These are phyloP conservation scores for Penicillium mononematosum DNA, from an alignment of 495 filamentous ascomycete species.

Conservation along the genomic window DNA sequence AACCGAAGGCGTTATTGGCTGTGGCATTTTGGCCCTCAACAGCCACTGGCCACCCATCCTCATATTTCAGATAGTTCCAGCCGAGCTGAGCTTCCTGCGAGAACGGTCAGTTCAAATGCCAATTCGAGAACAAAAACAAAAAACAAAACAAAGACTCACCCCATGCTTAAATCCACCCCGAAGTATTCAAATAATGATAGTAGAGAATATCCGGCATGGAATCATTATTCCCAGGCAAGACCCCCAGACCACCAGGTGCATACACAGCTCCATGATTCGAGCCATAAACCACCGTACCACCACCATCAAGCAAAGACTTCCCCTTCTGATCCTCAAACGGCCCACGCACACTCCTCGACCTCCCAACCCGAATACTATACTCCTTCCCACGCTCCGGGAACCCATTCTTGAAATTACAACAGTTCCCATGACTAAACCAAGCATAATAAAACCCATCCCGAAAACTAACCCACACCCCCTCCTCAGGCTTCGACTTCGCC, in stretches of 20 bases:
- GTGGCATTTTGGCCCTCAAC: slow-evolving; percentile 8
- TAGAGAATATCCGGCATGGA: slow-evolving; percentile 44
- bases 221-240: slow-evolving; percentile 30
- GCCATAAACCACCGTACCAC: slow-evolving; percentile 46
- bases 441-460: slow-evolving; percentile 62
- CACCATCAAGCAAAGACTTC: slow-evolving; percentile 32
- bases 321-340: slow-evolving; percentile 45
- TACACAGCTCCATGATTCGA: slow-evolving; percentile 48
- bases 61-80: slow-evolving; percentile 45
- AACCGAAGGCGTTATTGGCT: slow-evolving; percentile 2
- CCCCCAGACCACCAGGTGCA: slow-evolving; percentile 47
- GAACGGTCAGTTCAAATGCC: slow-evolving; percentile 4
- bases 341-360: slow-evolving; percentile 35
- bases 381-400: slow-evolving; percentile 58
- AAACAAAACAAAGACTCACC: slow-evolving; percentile 25
- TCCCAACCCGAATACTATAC: slow-evolving; percentile 54
- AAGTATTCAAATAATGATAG: slow-evolving; percentile 50
- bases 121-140: background rate
- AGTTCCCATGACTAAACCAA: slow-evolving; percentile 67
- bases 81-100: slow-evolving; percentile 46
- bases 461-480: slow-evolving; percentile 62
- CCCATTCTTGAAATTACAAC: slow-evolving; percentile 56
- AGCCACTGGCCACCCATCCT: slow-evolving; percentile 45
- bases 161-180: slow-evolving; percentile 40
- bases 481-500: slow-evolving; percentile 46